Base-by-base conservation (phyloP, 2,329 filamentous ascomycete genomes). In the Talaromyces funiculosus region DNA sequence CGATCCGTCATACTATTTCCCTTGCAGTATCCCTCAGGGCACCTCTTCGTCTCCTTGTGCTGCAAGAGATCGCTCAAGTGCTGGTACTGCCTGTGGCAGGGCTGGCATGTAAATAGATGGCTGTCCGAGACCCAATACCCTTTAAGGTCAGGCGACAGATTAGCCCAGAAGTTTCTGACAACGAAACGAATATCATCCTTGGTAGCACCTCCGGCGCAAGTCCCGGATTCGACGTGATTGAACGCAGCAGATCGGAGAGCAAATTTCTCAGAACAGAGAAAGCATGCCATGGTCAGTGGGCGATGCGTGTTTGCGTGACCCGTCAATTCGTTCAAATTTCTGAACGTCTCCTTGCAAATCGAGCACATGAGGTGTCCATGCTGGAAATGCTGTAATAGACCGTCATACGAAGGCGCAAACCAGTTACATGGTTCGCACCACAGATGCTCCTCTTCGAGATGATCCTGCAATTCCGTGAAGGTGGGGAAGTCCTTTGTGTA, bases 191-290 rank as follows among this genome's bases (percentile, higher is more conserved):
- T 60, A 22, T 64, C 60, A 18, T 63, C 61, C 24, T 26, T 33
- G 0, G 51, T 61, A 33, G 64, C 60, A 14, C 64, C 66, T 5
- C 64, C 63, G 8, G 43, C 12, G 24, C 66, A 67, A n/a, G 59
- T 62, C n/a, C 58, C 62, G 1, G 65, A 67, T 47, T 68, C 67
- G 10, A 68, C 58, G 40, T 68, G 67, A 35, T 66, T 66, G 56
- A 67, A 67, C 24, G 61, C 51, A 0, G 64, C 64, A 2, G 67
- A 65, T 16, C 65, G 54, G 1, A 64, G 57, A 4, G 56, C 51
- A 40, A 67, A 67, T 14, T 60, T 56, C n/a, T 62, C 45, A 3
- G 43, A 16, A 22, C 66, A 68, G 20, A 67, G 62, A 40, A 63
- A 61, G 43, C 66, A 68, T 9, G 38, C 8, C 4, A 66, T 61